Base-by-base conservation (phyloP, 208 protist genomes). In the Acanthamoeba royreba region DNA sequence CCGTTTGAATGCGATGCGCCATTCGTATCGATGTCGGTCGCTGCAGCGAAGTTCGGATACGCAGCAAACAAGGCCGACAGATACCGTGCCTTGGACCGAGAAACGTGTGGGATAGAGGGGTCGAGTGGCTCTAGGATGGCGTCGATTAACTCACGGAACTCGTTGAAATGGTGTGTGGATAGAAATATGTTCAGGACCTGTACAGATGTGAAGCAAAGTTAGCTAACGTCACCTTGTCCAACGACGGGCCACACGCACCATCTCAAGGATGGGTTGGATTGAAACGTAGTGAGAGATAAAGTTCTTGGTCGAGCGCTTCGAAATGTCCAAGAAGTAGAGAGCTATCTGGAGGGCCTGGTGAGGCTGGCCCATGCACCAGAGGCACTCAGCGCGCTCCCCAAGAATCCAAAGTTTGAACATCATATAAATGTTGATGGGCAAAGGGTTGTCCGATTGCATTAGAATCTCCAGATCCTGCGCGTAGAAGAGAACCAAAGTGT, bases 361-460 rank as follows among this genome's bases (percentile, higher is more conserved):
- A 4, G 72, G 72, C 42, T 17, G 38, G 17, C 72, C 72, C 72
- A 83, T 83, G 43, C 72, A 83, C 72, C 72, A 83, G 72, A 53
- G 52, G 72, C 72, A 83, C 19, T 83, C 72, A 45, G 72, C 72
- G 72, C 72, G 72, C 72, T 83, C 72, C 4, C 72, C 72, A 19
- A 83, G 42, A 25, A 83, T 83, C 72, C 72, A 83, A 22, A 83
- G 43, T 45, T 83, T 83, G 72, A 83, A 83, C 72, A 83, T 83
- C 42, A 83, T 83, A 45, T 83, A 83, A 28, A 83, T 52, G 72
- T 46, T 83, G 19, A 28, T 11, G 3, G 72, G 72, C 42, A 83
- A 45, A 22, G 72, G 72, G 43, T 83, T 83, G 38, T 83, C 42
- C 25, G 72, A 83, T 31, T 83, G n/a, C 42, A 52, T 52, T 11